Conservation (phyloP, 2,329 filamentous ascomycete species). For the Xylariaceae sp. region DNA sequence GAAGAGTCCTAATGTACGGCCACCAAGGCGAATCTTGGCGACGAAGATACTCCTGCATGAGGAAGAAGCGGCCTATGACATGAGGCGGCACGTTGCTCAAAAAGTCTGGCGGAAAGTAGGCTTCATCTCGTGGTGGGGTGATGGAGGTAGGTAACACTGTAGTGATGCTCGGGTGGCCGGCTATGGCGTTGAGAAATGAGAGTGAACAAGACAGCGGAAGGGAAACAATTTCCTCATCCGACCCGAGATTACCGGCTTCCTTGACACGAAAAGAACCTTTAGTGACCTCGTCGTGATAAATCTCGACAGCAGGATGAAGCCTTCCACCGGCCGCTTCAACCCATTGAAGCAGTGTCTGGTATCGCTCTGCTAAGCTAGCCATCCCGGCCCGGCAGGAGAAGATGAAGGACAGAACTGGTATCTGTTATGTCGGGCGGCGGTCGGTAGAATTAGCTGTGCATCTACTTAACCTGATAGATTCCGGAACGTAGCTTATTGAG, state of each 20-base stretch:
- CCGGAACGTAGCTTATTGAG: too few relatives aligned
- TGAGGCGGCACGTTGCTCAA: conserved; percentile 59
- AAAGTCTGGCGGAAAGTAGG: conserved; percentile 57
- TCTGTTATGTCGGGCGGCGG: neutral
- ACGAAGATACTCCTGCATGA: conserved; percentile 71
- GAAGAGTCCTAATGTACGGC: conserved; percentile 70
- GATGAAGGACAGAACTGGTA: neutral
- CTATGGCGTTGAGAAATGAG: conserved; percentile 65
- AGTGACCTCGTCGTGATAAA: conserved; percentile 58
- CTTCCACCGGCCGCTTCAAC: conserved; percentile 22
- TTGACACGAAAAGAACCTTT: conserved; percentile 63
- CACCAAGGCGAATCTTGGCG: conserved; percentile 68
- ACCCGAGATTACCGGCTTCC: conserved; percentile 38
- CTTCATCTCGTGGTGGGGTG: conserved; percentile 12
- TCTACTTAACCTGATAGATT: too few relatives aligned
- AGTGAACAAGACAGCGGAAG: conserved; percentile 61
- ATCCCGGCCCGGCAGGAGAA: conserved; percentile 8
- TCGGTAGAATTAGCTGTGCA: neutral
- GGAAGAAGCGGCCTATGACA: conserved; percentile 70
- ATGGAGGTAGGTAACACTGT: conserved; percentile 20
- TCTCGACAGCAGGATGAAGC: conserved; percentile 59
- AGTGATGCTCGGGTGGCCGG: conserved; percentile 39
- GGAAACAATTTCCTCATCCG: conserved; percentile 55
- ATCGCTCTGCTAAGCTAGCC: conserved; percentile 24
- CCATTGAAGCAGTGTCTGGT: conserved; percentile 25